Conservation (phyloP, 2,329 filamentous ascomycete species). For the Periconia macrospinosa region DNA sequence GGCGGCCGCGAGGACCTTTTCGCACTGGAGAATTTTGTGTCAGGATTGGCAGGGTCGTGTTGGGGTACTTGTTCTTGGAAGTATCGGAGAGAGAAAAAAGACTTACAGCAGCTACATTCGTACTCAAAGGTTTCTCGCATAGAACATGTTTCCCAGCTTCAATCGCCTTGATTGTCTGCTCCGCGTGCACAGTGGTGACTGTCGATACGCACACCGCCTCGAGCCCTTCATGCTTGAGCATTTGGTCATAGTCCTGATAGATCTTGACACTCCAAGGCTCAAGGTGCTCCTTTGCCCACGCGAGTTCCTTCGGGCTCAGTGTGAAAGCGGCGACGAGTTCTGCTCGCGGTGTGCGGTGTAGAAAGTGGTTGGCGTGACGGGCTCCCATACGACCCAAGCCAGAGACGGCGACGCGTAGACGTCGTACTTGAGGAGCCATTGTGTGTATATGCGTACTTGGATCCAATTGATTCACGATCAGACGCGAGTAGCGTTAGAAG, state of each 20-base stretch:
- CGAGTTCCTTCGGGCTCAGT: slow-evolving; percentile 45
- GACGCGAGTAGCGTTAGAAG: neutral
- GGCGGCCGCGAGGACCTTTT: slow-evolving; percentile 62
- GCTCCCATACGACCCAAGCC: slow-evolving; percentile 56
- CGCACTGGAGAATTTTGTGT: slow-evolving; percentile 47
- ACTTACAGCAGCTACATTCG: slow-evolving; percentile 61
- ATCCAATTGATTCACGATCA: too few species aligned
- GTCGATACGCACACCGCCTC: slow-evolving; percentile 60
- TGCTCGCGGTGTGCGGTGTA: slow-evolving; percentile 49
- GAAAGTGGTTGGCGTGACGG: slow-evolving; percentile 52
- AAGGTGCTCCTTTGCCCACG: slow-evolving; percentile 55
- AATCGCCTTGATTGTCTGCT: slow-evolving; percentile 61
- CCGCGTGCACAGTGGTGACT: slow-evolving; percentile 59
- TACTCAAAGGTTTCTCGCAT: slow-evolving; percentile 64
- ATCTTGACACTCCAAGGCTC: slow-evolving; percentile 55
- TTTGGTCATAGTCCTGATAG: slow-evolving; percentile 59
- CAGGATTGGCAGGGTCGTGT: neutral
- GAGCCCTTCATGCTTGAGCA: slow-evolving; percentile 59
- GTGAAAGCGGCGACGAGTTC: slow-evolving; percentile 53
- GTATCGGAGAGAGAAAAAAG: neutral
- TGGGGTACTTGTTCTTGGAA: neutral
- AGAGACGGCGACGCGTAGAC: slow-evolving; percentile 49
- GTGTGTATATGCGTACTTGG: neutral
- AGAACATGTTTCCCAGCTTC: slow-evolving; percentile 58
- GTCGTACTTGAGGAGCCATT: slow-evolving; percentile 40